Percentiles rank a stretch among this genome's conserved stretches.
Evolutionary conservation across 805 yeast genomes (phyloP).

Genomic region (Starmera dryadoides): DNA sequence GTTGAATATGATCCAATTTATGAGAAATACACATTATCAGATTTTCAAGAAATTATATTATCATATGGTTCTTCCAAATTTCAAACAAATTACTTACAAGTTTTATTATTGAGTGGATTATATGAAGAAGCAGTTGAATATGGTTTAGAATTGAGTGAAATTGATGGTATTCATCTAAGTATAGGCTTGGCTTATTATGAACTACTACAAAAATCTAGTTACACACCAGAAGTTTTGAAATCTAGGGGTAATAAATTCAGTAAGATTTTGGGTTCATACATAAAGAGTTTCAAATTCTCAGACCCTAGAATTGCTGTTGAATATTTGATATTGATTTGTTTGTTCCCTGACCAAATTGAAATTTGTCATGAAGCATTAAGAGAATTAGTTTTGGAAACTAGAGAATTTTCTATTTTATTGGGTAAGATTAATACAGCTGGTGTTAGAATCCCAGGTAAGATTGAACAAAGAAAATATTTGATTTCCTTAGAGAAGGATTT

Average conservation of each 20-base stretch:
- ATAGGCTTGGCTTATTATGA: slow-evolving; percentile 74
- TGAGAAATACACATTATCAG: slow-evolving; percentile 66
- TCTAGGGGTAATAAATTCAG: slow-evolving; percentile 39
- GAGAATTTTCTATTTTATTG: slow-evolving; percentile 72
- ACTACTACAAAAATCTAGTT: slow-evolving; percentile 42
- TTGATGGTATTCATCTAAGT: slow-evolving; percentile 86
- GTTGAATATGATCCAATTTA: slow-evolving; percentile 43
- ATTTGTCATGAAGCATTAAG: slow-evolving; percentile 73
- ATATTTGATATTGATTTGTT: slow-evolving; percentile 65
- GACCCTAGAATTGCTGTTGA: slow-evolving; percentile 93
- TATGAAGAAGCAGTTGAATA: slow-evolving; percentile 75
- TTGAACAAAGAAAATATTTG: slow-evolving; percentile 69
- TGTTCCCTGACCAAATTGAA: slow-evolving; percentile 41
- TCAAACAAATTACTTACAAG: slow-evolving; percentile 64
- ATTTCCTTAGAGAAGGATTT: slow-evolving; percentile 57
- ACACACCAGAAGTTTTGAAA: slow-evolving; percentile 27
- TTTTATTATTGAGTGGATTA: slow-evolving; percentile 67
- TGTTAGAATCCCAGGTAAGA: slow-evolving; percentile 69
- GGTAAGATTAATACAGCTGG: slow-evolving; percentile 85
- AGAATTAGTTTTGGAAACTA: slow-evolving; percentile 77
- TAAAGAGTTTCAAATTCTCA: slow-evolving; percentile 72
- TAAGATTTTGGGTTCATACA: slow-evolving; percentile 69
- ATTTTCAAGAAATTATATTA: slow-evolving; percentile 64
- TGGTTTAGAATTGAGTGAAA: slow-evolving; percentile 54
- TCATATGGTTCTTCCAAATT: slow-evolving; percentile 71